phyloP scores from a whole-genome alignment of 768 basidiomycete species.

The Rhodosporidiobolus sp. region DNA sequence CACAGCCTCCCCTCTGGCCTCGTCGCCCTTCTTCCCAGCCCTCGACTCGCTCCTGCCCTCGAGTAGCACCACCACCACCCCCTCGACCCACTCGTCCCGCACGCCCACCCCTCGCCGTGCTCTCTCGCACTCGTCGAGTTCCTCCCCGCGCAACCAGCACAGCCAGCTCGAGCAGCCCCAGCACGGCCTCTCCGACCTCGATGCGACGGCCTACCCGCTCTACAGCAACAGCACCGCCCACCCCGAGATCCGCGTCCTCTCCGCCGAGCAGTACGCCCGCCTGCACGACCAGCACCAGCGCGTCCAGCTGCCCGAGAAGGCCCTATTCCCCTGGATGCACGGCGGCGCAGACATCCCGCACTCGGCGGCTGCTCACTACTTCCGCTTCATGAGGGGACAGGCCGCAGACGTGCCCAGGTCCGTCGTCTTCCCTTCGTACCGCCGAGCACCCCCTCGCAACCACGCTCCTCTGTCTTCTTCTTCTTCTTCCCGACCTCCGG shows the following conservation, averaged over 20 bases:
- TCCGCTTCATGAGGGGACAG: conserved; percentile 49
- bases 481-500: not conserved
- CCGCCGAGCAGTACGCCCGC: conserved; percentile 57
- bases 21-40: conserved; percentile 27
- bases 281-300: conserved; percentile 65
- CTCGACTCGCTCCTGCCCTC: conserved; percentile 20
- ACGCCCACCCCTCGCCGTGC: not conserved
- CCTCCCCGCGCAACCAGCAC: not conserved
- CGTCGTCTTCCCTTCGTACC: conserved; percentile 4
- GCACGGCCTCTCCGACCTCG: conserved; percentile 14
- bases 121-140: not conserved
- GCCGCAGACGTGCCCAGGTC: conserved; percentile 42
- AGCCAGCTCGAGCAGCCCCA: not conserved
- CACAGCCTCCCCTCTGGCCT: conserved; percentile 19
- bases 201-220: conserved; percentile 14
- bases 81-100: not conserved
- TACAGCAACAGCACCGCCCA: conserved; percentile 22
- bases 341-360: conserved; percentile 74
- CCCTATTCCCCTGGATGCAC: conserved; percentile 85
- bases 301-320: conserved; percentile 70
- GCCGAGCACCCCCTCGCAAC: not conserved
- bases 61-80: not conserved
- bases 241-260: conserved; percentile 53
- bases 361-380: conserved; percentile 75
- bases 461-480: too few species aligned